These are phyloP conservation scores for Aspergillus brasiliensis DNA, from an alignment of 2,329 filamentous ascomycete genomes.

Conservation along the genomic window DNA sequence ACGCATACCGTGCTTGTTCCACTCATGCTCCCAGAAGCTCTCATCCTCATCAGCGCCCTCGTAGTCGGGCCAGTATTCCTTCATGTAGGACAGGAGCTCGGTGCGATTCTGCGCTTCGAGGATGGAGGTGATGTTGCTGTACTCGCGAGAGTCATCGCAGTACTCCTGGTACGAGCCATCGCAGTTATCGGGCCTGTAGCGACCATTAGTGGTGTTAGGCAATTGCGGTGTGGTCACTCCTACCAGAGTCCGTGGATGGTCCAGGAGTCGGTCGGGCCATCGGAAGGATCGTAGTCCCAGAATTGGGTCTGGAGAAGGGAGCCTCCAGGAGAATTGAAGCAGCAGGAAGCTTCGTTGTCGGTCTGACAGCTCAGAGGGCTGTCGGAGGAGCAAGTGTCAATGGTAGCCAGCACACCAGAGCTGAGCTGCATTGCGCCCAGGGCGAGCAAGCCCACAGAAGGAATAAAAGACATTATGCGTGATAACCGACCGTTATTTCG, in stretches of 20 bases:
- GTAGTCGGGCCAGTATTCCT: slow-evolving; percentile 62
- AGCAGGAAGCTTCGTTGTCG: slow-evolving; percentile 54
- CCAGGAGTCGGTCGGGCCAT: slow-evolving; percentile 59
- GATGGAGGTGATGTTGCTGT: slow-evolving; percentile 60
- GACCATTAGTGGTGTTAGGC: not conserved
- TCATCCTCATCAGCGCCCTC: slow-evolving; percentile 58
- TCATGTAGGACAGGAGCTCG: slow-evolving; percentile 59
- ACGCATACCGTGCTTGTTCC: slow-evolving; percentile 63
- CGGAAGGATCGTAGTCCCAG: slow-evolving; percentile 60
- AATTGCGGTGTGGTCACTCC: slow-evolving; percentile 7
- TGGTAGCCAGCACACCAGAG: slow-evolving; percentile 24
- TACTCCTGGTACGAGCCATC: slow-evolving; percentile 60
- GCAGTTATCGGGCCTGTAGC: slow-evolving; percentile 52
- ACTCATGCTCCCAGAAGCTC: slow-evolving; percentile 70
- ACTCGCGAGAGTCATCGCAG: slow-evolving; percentile 58
- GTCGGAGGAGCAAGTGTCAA: slow-evolving; percentile 34
- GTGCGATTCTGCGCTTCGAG: slow-evolving; percentile 52
- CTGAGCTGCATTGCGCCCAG: slow-evolving; percentile 24
- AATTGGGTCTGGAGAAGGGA: slow-evolving; percentile 62
- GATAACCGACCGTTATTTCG: not conserved
- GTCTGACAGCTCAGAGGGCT: slow-evolving; percentile 58
- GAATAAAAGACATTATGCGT: slow-evolving; percentile 22
- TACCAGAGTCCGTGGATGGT: slow-evolving; percentile 61
- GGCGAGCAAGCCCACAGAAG: slow-evolving; percentile 27
- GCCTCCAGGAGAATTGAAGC: slow-evolving; percentile 61